A percentile compares a stretch with the other conserved stretches of the same genome.
These are phyloP conservation scores for Actinomortierella wolfii DNA, from an alignment of 371 early-diverging fungal species.

Conservation along the genomic window DNA sequence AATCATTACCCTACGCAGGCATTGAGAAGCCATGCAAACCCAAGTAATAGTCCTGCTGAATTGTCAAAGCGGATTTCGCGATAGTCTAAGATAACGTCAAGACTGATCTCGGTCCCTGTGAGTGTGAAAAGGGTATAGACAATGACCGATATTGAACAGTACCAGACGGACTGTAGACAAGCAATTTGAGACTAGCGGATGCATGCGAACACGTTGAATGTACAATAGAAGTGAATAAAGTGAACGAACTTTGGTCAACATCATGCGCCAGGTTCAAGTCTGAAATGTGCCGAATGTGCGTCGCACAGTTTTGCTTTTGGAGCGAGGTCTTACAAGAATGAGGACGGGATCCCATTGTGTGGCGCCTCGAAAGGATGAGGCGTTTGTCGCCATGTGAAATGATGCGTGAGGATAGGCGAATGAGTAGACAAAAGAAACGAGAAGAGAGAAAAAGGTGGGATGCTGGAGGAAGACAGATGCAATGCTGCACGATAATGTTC, in stretches of 20 bases:
- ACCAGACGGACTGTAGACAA: conserved; percentile 65
- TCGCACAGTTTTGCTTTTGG: too few species aligned
- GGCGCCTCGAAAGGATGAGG: conserved; percentile 30
- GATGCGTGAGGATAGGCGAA: too few species aligned
- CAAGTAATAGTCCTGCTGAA: conserved; percentile 75
- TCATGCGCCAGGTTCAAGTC: neutral
- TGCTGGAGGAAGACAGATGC: too few species aligned
- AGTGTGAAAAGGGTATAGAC: conserved; percentile 60
- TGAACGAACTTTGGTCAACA: neutral
- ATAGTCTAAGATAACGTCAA: conserved; percentile 70
- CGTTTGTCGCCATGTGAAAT: conserved; percentile 30
- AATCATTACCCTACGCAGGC: conserved; percentile 55
- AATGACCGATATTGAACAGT: conserved; percentile 61
- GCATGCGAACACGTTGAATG: too few species aligned
- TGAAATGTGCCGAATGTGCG: too few species aligned
- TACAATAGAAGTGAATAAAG: neutral
- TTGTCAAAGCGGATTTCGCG: conserved; percentile 69
- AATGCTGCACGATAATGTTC: too few species aligned
- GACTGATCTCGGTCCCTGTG: conserved; percentile 66
- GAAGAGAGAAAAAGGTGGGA: too few species aligned
- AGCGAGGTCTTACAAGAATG: conserved; percentile 21
- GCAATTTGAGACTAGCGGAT: conserved; percentile 56
- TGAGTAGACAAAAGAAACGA: too few species aligned
- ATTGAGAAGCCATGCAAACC: conserved; percentile 69
- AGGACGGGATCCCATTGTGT: conserved; percentile 48